phyloP scores from a whole-genome alignment of 2,329 filamentous ascomycete species.

The Dichotomopilus funicola region DNA sequence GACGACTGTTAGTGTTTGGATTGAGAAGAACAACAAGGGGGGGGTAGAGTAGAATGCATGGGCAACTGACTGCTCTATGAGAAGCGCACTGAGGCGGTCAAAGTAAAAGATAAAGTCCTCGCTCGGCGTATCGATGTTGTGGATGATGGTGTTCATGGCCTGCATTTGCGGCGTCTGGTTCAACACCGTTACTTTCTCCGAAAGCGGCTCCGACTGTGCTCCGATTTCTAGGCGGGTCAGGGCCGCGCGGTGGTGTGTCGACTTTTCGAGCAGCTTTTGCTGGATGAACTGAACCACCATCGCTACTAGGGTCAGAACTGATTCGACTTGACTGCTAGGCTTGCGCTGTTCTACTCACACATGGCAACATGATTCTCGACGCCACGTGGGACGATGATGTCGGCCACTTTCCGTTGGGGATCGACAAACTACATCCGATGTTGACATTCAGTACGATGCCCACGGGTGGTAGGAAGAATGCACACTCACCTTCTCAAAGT shows the following conservation, averaged over 20 bases:
- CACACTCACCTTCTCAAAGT: conserved; percentile 65
- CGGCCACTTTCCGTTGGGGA: conserved; percentile 83
- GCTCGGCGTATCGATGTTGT: conserved; percentile 67
- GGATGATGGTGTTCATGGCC: conserved; percentile 86
- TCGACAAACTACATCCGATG: conserved; percentile 62
- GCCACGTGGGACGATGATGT: conserved; percentile 90
- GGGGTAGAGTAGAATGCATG: not conserved
- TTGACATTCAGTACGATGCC: conserved; percentile 10
- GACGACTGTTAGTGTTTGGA: not conserved
- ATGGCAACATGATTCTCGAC: conserved; percentile 95
- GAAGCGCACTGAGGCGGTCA: conserved; percentile 75
- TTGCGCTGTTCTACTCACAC: conserved; percentile 38
- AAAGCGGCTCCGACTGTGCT: conserved; percentile 65
- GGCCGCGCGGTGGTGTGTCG: conserved; percentile 70
- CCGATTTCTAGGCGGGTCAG: conserved; percentile 69
- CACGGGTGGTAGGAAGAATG: not conserved
- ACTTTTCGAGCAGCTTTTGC: conserved; percentile 80
- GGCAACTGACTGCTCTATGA: conserved; percentile 64
- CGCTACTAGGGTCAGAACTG: conserved; percentile 37
- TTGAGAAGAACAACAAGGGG: not conserved
- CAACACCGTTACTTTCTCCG: conserved; percentile 66
- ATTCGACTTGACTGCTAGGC: not conserved
- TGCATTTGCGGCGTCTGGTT: conserved; percentile 71
- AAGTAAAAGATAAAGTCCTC: conserved; percentile 99
- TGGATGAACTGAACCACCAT: conserved; percentile 95